These are phyloP conservation scores for Pseudogymnoascus sp. DNA, from an alignment of 2,329 filamentous ascomycete genomes.

Conservation along the genomic window DNA sequence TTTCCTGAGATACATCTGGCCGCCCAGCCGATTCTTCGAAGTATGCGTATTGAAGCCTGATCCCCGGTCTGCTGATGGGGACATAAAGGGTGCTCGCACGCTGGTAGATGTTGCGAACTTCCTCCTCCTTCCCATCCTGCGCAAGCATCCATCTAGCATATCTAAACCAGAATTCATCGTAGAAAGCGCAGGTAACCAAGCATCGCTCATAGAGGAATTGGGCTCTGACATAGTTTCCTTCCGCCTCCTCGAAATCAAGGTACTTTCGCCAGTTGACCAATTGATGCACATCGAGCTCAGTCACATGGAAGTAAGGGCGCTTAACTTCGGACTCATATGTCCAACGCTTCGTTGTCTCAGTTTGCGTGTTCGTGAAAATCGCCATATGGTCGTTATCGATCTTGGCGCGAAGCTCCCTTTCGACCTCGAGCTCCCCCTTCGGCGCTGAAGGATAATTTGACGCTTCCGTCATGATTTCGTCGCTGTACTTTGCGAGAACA, in stretches of 20 bases:
- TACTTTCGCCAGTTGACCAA: constrained; percentile 92
- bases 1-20: constrained; percentile 71
- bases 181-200: constrained; percentile 84
- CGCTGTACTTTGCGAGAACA: constrained; percentile 59
- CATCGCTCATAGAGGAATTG: constrained; percentile 91
- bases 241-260: constrained; percentile 86
- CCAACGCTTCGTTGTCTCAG: constrained; percentile 88
- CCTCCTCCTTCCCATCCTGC: constrained; percentile 75
- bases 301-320: constrained; percentile 93
- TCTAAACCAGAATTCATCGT: constrained; percentile 98
- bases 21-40: constrained; percentile 85
- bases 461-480: constrained; percentile 65
- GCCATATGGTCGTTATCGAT: constrained; percentile 78
- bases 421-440: constrained; percentile 70
- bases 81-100: constrained; percentile 80
- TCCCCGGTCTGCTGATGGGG: constrained; percentile 74
- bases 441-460: constrained; percentile 44
- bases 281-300: constrained; percentile 79
- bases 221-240: constrained; percentile 68
- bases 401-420: constrained; percentile 73
- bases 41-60: constrained; percentile 85
- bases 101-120: constrained; percentile 86
- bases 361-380: constrained; percentile 72
- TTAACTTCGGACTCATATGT: constrained; percentile 93
- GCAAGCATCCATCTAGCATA: constrained; percentile 90